Evolutionary conservation across 2,329 filamentous ascomycete species (phyloP), one percentile per base, ranked within the genome.

Genomic region (Calonectria naviculata): DNA sequence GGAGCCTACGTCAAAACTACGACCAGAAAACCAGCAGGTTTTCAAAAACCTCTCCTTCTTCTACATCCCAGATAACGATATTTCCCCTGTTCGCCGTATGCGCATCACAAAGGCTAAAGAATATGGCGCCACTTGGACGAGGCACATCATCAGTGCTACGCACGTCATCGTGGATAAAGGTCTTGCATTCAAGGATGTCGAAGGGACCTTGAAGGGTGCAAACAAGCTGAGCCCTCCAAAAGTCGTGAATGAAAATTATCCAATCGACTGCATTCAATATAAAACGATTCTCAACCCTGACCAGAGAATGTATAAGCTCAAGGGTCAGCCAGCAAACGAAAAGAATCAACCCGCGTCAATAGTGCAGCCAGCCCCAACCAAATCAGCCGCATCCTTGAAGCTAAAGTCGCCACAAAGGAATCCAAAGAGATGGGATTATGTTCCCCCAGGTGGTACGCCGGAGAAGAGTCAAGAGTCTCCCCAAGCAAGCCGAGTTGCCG

Each of bases 61-160:
- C 83, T 98, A 97, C 80, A 90, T 97, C 7, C 96, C 95, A 0
- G 93, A 97, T 74, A 90, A 95, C 73, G 93, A 96, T 73, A 88
- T 93, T 56, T 90, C 92, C 36, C 88, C 89, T 13, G 86, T 89
- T 9, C 89, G 95, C 44, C 90, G 89, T 66, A 82, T 92, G 69
- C 91, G 94, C 5, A 97, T 98, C 64, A 88, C 88, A 34, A 95
- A 93, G 80, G 92, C 93, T 0, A 88, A 90, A 63, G 91, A 95
- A 77, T 92, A 92, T 80, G 96, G 96, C 49, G 96, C 93, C 1
- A 84, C 81, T 1, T 97, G 95, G 92, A 89, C 90, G 31, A 88
- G 87, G 62, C 83, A 86, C 0, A 89, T 92, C 79, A 81, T 75
- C 0, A 82, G 83, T 26, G 89, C 97, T 19, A 97, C 93, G 0